phyloP scores from a whole-genome alignment of 129 eudicot species.

The Lonicera japonica region DNA sequence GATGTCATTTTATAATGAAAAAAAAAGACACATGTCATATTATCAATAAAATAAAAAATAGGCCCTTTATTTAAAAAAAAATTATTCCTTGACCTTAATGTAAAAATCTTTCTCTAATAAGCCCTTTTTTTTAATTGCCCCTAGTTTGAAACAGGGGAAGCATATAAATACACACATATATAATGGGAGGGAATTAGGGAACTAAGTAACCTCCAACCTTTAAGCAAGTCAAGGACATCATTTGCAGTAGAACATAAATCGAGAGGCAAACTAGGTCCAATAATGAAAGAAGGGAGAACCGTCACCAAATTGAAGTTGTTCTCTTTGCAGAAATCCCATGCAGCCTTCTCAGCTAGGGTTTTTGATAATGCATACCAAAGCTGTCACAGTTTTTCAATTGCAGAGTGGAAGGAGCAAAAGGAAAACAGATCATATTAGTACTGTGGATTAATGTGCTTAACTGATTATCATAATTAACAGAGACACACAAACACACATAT shows the following conservation, averaged over 20 bases:
- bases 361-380: conserved; percentile 83
- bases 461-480: too few relatives aligned
- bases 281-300: conserved; percentile 66
- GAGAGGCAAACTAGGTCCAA: conserved; percentile 82
- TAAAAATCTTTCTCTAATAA: too few relatives aligned
- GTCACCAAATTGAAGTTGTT: conserved; percentile 70
- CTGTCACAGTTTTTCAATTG: conserved; percentile 9
- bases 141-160: background rate
- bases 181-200: too few relatives aligned
- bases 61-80: too few relatives aligned
- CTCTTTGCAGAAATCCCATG: conserved; percentile 80
- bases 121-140: too few relatives aligned
- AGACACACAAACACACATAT: too few relatives aligned
- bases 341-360: conserved; percentile 78
- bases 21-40: too few relatives aligned
- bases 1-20: too few relatives aligned
- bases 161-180: conserved; percentile 5
- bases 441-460: too few relatives aligned
- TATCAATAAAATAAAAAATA: too few relatives aligned
- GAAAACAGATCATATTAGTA: background rate
- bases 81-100: too few relatives aligned
- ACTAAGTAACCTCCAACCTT: conserved; percentile 31
- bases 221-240: conserved; percentile 75
- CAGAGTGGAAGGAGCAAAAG: background rate
- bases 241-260: conserved; percentile 68